Evolutionary conservation across 2,329 filamentous ascomycete genomes (phyloP), one percentile per base, ranked within the genome.

Genomic region (Venturia oleaginea): DNA sequence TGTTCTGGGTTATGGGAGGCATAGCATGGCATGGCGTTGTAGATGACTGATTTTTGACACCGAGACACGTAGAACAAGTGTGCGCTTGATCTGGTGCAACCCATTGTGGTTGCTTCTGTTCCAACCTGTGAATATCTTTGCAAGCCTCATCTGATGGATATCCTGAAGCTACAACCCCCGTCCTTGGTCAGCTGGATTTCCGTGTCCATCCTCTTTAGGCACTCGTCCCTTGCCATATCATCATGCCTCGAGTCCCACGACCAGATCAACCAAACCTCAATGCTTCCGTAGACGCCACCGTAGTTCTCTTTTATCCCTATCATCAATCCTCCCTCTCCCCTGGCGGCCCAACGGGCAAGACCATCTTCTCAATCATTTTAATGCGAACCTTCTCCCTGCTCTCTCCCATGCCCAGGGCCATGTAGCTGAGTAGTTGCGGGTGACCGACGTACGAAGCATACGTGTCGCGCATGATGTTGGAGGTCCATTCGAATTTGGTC

Each of bases 401-500:
- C 75, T 96, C 91, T 59, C 94, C 94, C 79, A 95, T 86, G 0
- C 92, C 93, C 61, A 97, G 86, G 22, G 90, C 84, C 81, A 97
- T 92, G 76, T 96, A 97, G 46, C 90, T 86, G 19, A 97, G 82
- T 66, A 97, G 82, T 8, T 92, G 89, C 19, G 92, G 90, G 74
- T 99, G 94, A 24, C 94, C 94, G 68, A 94, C 84, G 71, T 96
- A 92, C 67, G 87, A 92, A 24, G 92, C 86, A 74, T 93, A 92
- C 27, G 89, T 95, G 80, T 99, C 94, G 75, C 94, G 92, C 74
- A 92, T 85, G 73, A 97, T 93, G 79, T 97, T 99, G 66, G 90
- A 92, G 61, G 89, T 89, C 92, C 92, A 99, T 79, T 99, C 94
- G 86, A 94, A 94, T 76, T 91, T 95, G 32, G 92, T 96, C 17